Base-by-base conservation (phyloP, 1,284 basidiomycete species). In the Heterobasidion annosum region DNA sequence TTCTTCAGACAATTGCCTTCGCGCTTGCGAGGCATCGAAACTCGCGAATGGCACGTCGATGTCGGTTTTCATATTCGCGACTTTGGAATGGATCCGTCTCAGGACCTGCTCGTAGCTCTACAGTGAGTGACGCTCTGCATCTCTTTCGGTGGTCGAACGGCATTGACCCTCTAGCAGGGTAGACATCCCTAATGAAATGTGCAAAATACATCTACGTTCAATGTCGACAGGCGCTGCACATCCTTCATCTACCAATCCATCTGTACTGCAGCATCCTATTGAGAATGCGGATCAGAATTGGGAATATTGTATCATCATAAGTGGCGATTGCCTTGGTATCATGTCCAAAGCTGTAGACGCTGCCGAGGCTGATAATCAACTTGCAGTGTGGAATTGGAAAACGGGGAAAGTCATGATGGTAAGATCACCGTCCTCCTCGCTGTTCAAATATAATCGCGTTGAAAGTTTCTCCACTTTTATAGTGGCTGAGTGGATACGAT, bases 341-440 rank as follows among this genome's bases (percentile, higher is more conserved):
- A 65, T 79, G 9, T 75, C 78, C 55, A 18, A 15, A 7, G 13
- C 58, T 64, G 40, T 63, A 64, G 25, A 48, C 40, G 48, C 50
- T 2, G 65, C 64, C n/a, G 60, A 58, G 5, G 60, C 61, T 15
- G 65, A 67, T 10, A 73, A 70, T 34, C 73, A 81, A 54, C 64
- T 85, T 16, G 63, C 73, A n/a, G 66, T 84, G 15, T 85, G 81
- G 81, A 73, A 84, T 53, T 85, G 83, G 83, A 77, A 75, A 62
- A 78, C 72, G 5, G 77, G 79, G 8, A 57, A 61, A 6, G 59
- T 65, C 15, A 62, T 75, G 59, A 55, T 78, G 61, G 82, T 85
- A 59, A 67, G 76, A 62, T 6, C 25, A 25, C 25, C 25, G 25
- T 25, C 3, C 25, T 25, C 25, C 25, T 25, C 25, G 25, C 25